A percentile compares a stretch with the other conserved stretches of the same genome.
These are phyloP conservation scores for Prunus mume DNA, from an alignment of 306 rosid species.

Conservation along the genomic window DNA sequence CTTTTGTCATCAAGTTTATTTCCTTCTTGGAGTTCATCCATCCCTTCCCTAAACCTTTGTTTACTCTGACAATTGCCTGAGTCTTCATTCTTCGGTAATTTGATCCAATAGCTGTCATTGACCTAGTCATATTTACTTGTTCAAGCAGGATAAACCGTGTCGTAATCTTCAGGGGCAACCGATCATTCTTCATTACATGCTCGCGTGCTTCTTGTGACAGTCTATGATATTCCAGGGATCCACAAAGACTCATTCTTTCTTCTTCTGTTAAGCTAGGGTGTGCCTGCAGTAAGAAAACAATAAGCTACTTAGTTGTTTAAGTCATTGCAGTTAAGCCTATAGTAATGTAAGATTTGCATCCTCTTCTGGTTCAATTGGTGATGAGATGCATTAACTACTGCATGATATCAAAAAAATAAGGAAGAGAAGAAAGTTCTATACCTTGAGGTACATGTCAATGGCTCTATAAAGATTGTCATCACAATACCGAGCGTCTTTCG, in stretches of 20 bases:
- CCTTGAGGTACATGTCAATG: conserved; percentile 41
- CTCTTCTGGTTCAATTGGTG: too few species aligned
- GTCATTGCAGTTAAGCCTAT: background rate
- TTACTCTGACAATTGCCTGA: conserved; percentile 39
- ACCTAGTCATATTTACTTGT: conserved; percentile 52
- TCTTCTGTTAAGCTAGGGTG: conserved; percentile 58
- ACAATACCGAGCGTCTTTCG: conserved; percentile 31
- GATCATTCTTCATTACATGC: conserved; percentile 65
- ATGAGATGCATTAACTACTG: background rate
- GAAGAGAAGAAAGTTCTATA: background rate
- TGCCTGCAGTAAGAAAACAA: conserved; percentile 46
- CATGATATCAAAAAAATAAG: background rate
- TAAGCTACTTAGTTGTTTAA: background rate
- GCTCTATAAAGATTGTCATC: conserved; percentile 39
- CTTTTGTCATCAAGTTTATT: conserved; percentile 53
- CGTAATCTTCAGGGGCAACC: conserved; percentile 51
- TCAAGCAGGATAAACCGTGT: conserved; percentile 48
- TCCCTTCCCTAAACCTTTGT: conserved; percentile 31
- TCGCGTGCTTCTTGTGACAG: conserved; percentile 62
- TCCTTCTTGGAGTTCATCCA: conserved; percentile 39
- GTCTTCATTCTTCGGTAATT: conserved; percentile 35
- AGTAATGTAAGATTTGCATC: background rate
- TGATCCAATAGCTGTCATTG: conserved; percentile 29
- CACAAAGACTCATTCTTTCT: conserved; percentile 50
- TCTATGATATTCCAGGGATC: conserved; percentile 56